phyloP scores from a whole-genome alignment of 2,329 filamentous ascomycete genomes.

The Pyricularia sp. region DNA sequence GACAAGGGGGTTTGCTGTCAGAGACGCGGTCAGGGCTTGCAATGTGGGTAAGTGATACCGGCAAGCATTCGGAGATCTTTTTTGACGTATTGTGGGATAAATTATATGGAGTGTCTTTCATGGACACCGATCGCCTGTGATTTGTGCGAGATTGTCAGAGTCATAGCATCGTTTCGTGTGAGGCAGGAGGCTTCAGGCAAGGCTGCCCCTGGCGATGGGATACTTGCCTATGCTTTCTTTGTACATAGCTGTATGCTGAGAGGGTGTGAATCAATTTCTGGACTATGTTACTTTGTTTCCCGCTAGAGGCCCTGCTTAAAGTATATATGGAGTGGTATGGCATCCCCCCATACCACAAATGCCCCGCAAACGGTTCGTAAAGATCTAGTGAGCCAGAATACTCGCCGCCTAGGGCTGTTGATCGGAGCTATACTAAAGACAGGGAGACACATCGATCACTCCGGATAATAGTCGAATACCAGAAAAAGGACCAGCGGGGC shows the following conservation, averaged over 20 bases:
- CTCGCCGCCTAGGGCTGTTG: not conserved
- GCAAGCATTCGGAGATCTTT: conserved; percentile 1
- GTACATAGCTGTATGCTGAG: not conserved
- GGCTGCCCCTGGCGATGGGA: not conserved
- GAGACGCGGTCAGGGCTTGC: not conserved
- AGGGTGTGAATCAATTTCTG: not conserved
- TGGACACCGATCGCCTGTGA: not conserved
- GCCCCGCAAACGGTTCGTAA: not conserved
- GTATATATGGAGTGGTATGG: no score
- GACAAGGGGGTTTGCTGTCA: conserved; percentile 1
- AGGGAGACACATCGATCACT: not conserved
- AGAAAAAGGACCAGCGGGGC: not conserved
- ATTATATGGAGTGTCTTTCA: not conserved
- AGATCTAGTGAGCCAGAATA: not conserved
- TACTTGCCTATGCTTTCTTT: not conserved
- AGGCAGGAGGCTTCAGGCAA: not conserved
- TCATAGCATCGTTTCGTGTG: conserved; percentile 1
- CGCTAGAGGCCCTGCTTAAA: no score
- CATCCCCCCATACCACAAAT: not conserved
- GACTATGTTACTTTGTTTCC: not conserved
- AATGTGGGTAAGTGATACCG: not conserved
- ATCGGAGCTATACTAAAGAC: not conserved
- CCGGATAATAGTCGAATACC: not conserved
- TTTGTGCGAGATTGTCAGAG: not conserved
- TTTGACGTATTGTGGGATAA: not conserved